Evolutionary conservation across 2,329 filamentous ascomycete species (phyloP), one percentile per base, ranked within the genome.

Genomic region (Diaporthe amygdali): DNA sequence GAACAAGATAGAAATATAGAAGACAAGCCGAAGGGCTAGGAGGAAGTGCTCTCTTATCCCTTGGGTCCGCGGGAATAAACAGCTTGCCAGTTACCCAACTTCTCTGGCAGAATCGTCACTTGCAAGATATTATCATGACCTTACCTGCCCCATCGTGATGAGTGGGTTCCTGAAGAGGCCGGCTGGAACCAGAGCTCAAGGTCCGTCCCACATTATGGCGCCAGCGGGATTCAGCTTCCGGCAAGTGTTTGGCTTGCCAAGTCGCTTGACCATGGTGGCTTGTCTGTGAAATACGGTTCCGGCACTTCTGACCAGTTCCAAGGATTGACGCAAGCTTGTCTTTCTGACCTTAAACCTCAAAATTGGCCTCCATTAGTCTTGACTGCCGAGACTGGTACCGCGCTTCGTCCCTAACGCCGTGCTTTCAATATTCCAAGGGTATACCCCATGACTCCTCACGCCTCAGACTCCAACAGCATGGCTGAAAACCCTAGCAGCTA

Each of bases 401-500:
- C 44, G 59, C 59, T 49, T 44, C 30, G 15, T 66, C 59, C 69
- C 41, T 17, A 73, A 73, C 71, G 69, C 69, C 71, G 55, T 69
- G 66, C 66, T 69, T 61, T 41, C 17, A n/a, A 64, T 41, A 39
- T 61, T 46, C 46, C 20, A 66, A 25, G 20, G 41, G 44, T 37
- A 54, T 27, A 15, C 39, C 22, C n/a, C 47, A 39, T n/a, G 47
- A 22, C 32, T n/a, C 3, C 25, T 30, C 64, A 39, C 52, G 15
- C 2, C 37, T 73, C 47, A 88, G 37, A 86, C 81, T 8, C 91
- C 90, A 44, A 94, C 92, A 25, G 92, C 92, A 80, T 94, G 92
- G 74, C 92, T 93, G 79, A 98, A 95, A 1, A 98, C 92, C 82
- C 94, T 96, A 37, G 91, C 91, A 1, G 96, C 96, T 78, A 98